Evolutionary conservation across 2,329 filamentous ascomycete genomes (phyloP), one percentile per base, ranked within the genome.

Genomic region (Grosmannia serpens): DNA sequence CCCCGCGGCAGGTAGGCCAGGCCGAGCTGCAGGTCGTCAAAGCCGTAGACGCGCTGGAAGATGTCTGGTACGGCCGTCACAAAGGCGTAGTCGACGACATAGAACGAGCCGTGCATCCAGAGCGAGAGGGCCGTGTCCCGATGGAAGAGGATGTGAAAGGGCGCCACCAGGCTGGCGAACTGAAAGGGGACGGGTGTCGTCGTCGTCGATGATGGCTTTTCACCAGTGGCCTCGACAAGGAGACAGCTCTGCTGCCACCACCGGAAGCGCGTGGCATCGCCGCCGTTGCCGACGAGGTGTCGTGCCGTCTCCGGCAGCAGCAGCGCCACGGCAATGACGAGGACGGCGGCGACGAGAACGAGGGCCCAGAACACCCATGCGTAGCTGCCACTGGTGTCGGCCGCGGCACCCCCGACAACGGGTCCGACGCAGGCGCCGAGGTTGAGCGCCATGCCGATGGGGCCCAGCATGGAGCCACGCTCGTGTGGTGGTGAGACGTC

Each of bases 321-420:
- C n/a, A 71, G 8, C 79, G 64, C 59, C 79, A 77, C 0, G 13
- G 79, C 73, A 2, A 83, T 60, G 31, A 83, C 67, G 67, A 77
- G 80, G 1, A 71, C 68, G 3, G 67, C 65, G 27, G 73, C 71
- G 29, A 77, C 67, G 35, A 86, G 81, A 22, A 77, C 73, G 51
- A 84, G 71, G 61, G 85, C 83, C 81, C 82, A 85, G 63, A 86
- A 85, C 58, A 77, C 71, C 83, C 84, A 87, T 20, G 80, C 80
- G 1, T 83, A 73, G 60, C 77, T 83, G 59, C 59, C 46, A n/a
- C 84, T 74, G 29, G 75, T 77, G 55, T 60, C 4, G 9, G 38
- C 38, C 38, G 13, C 38, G 38, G 5, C 38, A 20, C 38, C 60
- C 5, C 58, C 58, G 10, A 63, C 57, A n/a, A 62, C 52, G 1